Conservation (phyloP, 805 yeast genomes). For the Myxozyma neotropica region DNA sequence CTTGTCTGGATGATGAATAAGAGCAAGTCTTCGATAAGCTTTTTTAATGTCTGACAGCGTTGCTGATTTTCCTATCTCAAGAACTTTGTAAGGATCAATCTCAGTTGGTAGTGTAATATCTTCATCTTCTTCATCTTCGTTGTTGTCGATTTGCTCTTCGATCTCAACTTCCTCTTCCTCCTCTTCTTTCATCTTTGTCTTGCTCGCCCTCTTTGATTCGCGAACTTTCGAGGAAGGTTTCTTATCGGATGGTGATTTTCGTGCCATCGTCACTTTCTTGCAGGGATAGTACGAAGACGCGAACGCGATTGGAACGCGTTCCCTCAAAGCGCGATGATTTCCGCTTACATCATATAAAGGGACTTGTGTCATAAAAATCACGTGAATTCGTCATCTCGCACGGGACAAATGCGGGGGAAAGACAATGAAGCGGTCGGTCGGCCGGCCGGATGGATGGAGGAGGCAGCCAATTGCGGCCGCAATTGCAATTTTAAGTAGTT, state of each 20-base stretch:
- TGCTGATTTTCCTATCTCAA: conserved; percentile 46
- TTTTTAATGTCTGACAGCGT: conserved; percentile 62
- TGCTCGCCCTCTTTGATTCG: not conserved
- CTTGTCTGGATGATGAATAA: conserved; percentile 74
- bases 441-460: not conserved
- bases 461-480: not conserved
- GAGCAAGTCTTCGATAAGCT: conserved; percentile 65
- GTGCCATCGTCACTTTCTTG: not conserved
- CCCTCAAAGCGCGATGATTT: no score
- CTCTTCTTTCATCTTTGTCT: not conserved
- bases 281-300: not conserved
- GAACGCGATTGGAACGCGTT: not conserved
- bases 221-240: not conserved
- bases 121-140: conserved; percentile 5
- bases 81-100: conserved; percentile 62
- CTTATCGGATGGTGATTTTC: not conserved
- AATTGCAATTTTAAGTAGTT: not conserved
- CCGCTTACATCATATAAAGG: not conserved
- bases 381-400: not conserved
- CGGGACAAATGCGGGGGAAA: no score
- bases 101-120: conserved; percentile 42
- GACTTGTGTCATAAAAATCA: not conserved
- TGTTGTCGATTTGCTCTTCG: not conserved
- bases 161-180: conserved; percentile 1
- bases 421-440: not conserved